Conservation (phyloP, 164 flowering plant genomes). For the Kingdonia uniflora region DNA sequence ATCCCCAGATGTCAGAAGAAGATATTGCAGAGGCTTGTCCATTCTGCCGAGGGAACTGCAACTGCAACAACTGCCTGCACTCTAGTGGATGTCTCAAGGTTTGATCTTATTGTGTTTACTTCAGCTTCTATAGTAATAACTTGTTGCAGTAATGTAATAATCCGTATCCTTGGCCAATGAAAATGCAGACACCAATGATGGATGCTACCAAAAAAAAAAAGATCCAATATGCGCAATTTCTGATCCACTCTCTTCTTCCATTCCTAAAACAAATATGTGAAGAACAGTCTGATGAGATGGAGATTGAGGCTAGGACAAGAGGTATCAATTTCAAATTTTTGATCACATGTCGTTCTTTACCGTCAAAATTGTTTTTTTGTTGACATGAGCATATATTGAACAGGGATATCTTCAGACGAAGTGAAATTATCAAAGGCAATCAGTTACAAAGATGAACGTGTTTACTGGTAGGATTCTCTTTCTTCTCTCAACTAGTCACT, state of each 20-base stretch:
- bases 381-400: too few species aligned
- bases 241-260: constrained; percentile 45
- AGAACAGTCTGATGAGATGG: constrained; percentile 52
- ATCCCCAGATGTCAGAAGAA: constrained; percentile 34
- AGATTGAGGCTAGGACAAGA: constrained; percentile 42
- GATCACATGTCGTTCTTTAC: neutral
- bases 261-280: constrained; percentile 34
- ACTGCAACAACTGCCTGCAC: constrained; percentile 54
- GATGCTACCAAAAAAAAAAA: constrained; percentile 25
- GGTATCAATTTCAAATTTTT: constrained; percentile 21
- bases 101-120: neutral
- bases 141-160: neutral
- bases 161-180: neutral
- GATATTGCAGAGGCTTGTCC: constrained; percentile 49
- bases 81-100: constrained; percentile 45
- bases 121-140: neutral
- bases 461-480: constrained; percentile 46
- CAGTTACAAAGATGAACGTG: constrained; percentile 47
- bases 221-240: constrained; percentile 35
- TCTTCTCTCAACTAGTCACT: neutral
- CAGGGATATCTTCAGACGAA: constrained; percentile 29
- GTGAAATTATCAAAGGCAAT: constrained; percentile 26
- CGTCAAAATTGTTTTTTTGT: neutral
- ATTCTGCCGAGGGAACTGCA: constrained; percentile 59
- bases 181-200: constrained; percentile 32